Conservation (phyloP, 305 asterid genomes). For the Fraxinus sp. region DNA sequence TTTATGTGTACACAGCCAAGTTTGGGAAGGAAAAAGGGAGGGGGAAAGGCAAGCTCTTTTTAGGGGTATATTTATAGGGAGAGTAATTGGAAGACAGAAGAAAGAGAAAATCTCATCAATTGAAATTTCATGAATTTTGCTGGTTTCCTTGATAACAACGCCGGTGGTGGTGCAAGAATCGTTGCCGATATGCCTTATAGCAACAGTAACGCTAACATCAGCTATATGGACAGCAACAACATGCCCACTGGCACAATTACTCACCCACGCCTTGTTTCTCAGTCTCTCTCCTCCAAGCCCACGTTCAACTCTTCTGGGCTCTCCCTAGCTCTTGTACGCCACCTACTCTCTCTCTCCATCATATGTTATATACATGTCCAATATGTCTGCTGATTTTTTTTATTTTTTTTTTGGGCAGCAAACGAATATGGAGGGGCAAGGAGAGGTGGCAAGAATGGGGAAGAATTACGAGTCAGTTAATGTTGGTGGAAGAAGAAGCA, state of each 20-base stretch:
- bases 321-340: slow-evolving; percentile 44
- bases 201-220: slow-evolving; percentile 22
- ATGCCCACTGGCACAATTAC: slow-evolving; percentile 53
- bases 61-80: background rate
- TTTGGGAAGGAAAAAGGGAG: background rate
- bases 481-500: slow-evolving; percentile 55
- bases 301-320: slow-evolving; percentile 42
- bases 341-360: background rate
- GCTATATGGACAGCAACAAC: slow-evolving; percentile 14
- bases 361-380: background rate
- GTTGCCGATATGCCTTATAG: slow-evolving; percentile 46
- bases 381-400: background rate
- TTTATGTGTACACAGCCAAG: background rate
- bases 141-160: slow-evolving; percentile 61
- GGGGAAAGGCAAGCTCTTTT: background rate
- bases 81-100: background rate
- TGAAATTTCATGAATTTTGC: slow-evolving; percentile 76
- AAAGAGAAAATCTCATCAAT: background rate
- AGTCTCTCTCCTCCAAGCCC: slow-evolving; percentile 48
- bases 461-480: slow-evolving; percentile 40
- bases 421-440: slow-evolving; percentile 76
- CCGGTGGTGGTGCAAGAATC: slow-evolving; percentile 44
- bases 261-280: slow-evolving; percentile 60
- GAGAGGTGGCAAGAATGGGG: slow-evolving; percentile 46
- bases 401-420: slow-evolving; percentile 43